Evolutionary conservation across 169 alveolate species (phyloP).

Genomic region (Amoebophrya sp.): DNA sequence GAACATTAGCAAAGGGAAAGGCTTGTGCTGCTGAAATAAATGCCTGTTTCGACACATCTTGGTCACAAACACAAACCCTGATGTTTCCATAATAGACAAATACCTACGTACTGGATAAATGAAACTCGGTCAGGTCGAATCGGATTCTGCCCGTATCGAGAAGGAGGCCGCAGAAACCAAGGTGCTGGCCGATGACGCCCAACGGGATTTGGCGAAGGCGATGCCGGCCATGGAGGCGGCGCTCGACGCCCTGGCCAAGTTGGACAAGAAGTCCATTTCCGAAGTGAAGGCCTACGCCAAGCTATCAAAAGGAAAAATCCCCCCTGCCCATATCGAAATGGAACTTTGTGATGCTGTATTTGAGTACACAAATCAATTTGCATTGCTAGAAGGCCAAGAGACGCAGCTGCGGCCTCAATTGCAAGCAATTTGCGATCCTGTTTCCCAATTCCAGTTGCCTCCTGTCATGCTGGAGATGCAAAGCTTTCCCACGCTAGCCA

Average conservation of each 20-base stretch:
- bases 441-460: no score
- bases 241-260: slow-evolving; percentile 85
- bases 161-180: slow-evolving; percentile 86
- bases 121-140: slow-evolving; percentile 63
- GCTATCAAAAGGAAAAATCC: slow-evolving; percentile 42
- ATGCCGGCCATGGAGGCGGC: slow-evolving; percentile 93
- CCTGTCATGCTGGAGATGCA: no score
- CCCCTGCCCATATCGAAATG: no score
- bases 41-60: background rate
- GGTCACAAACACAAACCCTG: background rate
- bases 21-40: background rate
- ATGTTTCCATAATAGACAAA: background rate
- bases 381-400: no score
- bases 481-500: no score
- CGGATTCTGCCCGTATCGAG: slow-evolving; percentile 77
- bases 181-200: slow-evolving; percentile 88
- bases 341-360: no score
- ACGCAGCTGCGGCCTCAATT: no score
- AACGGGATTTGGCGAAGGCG: slow-evolving; percentile 87
- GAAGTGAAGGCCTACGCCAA: slow-evolving; percentile 70
- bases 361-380: no score
- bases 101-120: background rate
- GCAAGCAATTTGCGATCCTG: no score
- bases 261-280: slow-evolving; percentile 87
- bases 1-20: slow-evolving; percentile 15